Base-by-base conservation (phyloP, 768 basidiomycete species). In the Psilocybe tampanensis region DNA sequence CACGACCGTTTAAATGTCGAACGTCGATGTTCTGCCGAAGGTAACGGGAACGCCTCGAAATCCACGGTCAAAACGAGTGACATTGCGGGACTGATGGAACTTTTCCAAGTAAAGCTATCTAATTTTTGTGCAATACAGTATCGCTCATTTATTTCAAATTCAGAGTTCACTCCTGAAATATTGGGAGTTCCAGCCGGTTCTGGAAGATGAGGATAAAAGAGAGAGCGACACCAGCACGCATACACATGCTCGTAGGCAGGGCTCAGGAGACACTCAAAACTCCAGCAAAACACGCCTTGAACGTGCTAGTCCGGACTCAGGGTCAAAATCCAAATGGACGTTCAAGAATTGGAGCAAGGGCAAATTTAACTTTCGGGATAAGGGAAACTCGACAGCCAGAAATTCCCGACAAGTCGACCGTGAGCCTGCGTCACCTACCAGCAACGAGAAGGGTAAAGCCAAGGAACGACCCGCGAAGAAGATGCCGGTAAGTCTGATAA, bases 61-160 rank as follows among this genome's bases (percentile, higher is more conserved):
- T 75, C 77, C 3, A 69, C 69, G 53, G 80, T 94, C 55, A 85
- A 82, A 69, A 90, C 91, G 2, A 88, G 89, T 62, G 92, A 94
- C 63, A 76, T 94, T 39, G 89, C 92, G 7, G 79, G 90, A 18
- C 74, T 94, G 15, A 91, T 94, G 89, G 92, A 93, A 63, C 72
- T 93, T 2, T 92, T 93, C 65, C 92, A 92, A 74, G 89, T 83
- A 58, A 54, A 70, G 50, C 9, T 53, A 26, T 19, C 32, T 17
- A n/a, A 44, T 34, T 45, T 32, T n/a, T n/a, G n/a, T n/a, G n/a
- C n/a, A n/a, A n/a, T n/a, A 45, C n/a, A 1, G 13, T 11, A 29
- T 12, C 3, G 17, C 29, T 42, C n/a, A 45, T 22, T 32, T 3
- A 8, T 29, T 50, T 15, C 8, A 41, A 26, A 18, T 34, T 6